phyloP scores from a whole-genome alignment of 2,329 filamentous ascomycete genomes.

The Cladophialophora psammophila region DNA sequence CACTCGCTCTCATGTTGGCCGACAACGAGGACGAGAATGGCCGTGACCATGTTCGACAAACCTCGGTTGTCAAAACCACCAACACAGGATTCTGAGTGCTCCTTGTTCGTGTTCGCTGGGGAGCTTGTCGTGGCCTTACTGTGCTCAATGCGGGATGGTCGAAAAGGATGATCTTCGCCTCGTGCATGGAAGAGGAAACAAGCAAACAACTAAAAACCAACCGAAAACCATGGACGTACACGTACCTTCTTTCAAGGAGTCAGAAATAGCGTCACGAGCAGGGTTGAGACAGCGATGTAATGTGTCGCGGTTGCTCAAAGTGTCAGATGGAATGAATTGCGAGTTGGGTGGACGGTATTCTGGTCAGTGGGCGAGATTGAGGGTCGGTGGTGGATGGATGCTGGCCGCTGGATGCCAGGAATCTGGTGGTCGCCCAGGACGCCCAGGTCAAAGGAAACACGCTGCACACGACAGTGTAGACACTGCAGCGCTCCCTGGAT shows the following conservation, averaged over 20 bases:
- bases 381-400: background rate
- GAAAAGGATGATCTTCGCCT: constrained; percentile 22
- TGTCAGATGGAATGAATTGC: background rate
- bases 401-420: background rate
- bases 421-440: background rate
- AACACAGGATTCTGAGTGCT: background rate
- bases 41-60: background rate
- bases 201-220: constrained; percentile 11
- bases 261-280: background rate
- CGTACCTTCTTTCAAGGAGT: constrained; percentile 24
- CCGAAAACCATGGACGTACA: constrained; percentile 6
- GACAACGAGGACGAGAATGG: background rate
- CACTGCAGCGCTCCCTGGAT: background rate
- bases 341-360: background rate
- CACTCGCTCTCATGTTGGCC: background rate
- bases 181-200: constrained; percentile 28
- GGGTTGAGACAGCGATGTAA: constrained; percentile 7
- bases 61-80: background rate
- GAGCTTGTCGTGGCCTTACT: constrained; percentile 3
- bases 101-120: background rate
- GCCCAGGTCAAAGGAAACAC: constrained; percentile 1
- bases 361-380: background rate
- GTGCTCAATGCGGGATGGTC: constrained; percentile 22
- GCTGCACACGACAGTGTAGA: background rate
- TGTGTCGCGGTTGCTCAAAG: constrained; percentile 1